Evolutionary conservation across 495 filamentous ascomycete genomes (phyloP).

Genomic region (Immersiella caudata): DNA sequence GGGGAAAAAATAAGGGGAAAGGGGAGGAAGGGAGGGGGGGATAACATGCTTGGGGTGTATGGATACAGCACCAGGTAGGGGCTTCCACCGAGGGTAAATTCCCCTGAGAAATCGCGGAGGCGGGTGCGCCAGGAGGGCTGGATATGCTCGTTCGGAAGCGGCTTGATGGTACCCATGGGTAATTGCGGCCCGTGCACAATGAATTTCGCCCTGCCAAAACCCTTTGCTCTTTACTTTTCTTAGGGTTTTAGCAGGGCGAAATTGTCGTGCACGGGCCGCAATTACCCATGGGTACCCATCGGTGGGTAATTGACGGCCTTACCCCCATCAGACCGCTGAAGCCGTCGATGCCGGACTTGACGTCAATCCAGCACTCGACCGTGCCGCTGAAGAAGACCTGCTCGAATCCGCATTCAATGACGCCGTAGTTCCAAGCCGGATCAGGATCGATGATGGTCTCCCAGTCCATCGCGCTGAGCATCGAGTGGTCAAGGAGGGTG

Average conservation of each 20-base stretch:
- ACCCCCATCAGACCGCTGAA: neutral
- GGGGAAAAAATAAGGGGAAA: no score
- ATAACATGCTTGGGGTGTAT: no score
- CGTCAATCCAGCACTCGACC: neutral
- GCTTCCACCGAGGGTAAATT: neutral
- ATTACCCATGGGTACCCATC: no score
- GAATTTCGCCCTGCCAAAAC: no score
- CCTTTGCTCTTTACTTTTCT: no score
- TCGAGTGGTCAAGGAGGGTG: no score
- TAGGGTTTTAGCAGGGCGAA: no score
- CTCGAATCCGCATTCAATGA: conserved; percentile 3
- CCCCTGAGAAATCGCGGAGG: conserved; percentile 2
- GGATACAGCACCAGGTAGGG: neutral
- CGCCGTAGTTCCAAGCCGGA: neutral
- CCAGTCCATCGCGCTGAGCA: neutral
- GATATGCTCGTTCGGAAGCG: neutral
- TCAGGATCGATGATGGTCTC: neutral
- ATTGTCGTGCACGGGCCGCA: no score
- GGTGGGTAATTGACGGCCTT: no score
- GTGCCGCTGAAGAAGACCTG: conserved; percentile 4
- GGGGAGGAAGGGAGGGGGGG: no score
- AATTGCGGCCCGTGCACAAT: no score
- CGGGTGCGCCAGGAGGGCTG: neutral
- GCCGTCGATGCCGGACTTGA: neutral
- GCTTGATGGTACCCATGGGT: no score